Percentiles rank a stretch among this genome's conserved stretches.
phyloP scores from a whole-genome alignment of 2,329 filamentous ascomycete genomes.

The Colletotrichum agaves region DNA sequence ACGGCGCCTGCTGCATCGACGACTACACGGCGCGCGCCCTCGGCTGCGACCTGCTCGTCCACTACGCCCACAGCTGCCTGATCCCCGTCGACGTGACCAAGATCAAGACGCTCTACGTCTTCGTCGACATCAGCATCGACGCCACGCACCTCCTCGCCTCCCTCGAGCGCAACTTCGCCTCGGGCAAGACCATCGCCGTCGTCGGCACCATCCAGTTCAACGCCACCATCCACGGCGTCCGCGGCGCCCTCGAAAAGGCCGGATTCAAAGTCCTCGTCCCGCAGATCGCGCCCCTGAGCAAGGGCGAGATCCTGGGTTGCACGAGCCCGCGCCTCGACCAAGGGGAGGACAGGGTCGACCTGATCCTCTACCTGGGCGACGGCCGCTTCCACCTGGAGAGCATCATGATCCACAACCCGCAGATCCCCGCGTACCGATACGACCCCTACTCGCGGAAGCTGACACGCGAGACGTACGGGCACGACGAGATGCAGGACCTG shows the following conservation, averaged over 20 bases:
- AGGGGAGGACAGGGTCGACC: constrained; percentile 70
- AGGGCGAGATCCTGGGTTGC: constrained; percentile 97
- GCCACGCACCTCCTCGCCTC: constrained; percentile 87
- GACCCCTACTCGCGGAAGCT: constrained; percentile 95
- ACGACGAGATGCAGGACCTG: constrained; percentile 88
- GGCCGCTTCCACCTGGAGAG: constrained; percentile 96
- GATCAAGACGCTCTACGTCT: constrained; percentile 97
- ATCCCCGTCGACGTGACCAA: constrained; percentile 97
- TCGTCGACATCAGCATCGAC: constrained; percentile 98
- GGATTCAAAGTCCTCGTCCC: constrained; percentile 90
- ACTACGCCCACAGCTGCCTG: constrained; percentile 96
- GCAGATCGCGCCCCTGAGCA: constrained; percentile 91
- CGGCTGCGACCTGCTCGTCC: constrained; percentile 92
- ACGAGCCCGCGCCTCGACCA: constrained; percentile 80
- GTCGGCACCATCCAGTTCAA: constrained; percentile 99
- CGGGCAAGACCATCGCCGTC: constrained; percentile 88
- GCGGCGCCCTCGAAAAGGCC: constrained; percentile 79
- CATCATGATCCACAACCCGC: constrained; percentile 98
- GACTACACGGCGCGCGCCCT: constrained; percentile 96
- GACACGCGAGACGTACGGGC: constrained; percentile 90
- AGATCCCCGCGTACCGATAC: constrained; percentile 91
- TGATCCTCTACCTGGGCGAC: constrained; percentile 90
- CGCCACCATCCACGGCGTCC: constrained; percentile 90
- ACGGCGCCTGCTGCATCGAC: constrained; percentile 98
- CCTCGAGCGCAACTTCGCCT: constrained; percentile 85